Evolutionary conservation across 352 stramenopile species (phyloP), one percentile per base, ranked within the genome.

Genomic region (Pythium angustatum): DNA sequence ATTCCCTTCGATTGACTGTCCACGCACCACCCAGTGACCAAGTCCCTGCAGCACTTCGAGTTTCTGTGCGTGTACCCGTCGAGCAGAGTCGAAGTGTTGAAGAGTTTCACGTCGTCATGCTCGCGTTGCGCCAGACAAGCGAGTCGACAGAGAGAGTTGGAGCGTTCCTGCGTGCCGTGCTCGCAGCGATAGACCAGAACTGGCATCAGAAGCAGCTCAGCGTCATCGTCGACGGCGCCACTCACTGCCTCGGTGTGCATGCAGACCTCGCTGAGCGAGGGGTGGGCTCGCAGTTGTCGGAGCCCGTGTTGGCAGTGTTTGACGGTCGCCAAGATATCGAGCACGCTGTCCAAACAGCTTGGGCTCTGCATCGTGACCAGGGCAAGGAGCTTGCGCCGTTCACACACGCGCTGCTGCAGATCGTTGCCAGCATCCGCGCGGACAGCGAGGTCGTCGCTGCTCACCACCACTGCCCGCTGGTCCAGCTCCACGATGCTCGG

Each of bases 181-280:
- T 81, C 15, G 38, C 38, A 27, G 41, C 63, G 12, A 40, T 81
- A 44, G 74, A 81, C 57, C 19, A 31, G 8, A 55, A 69, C 15
- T 81, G 63, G 66, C 48, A 45, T 22, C 26, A 30, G 8, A 81
- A 81, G 49, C 22, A 74, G 26, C 61, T 80, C n/a, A 58, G 59
- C 28, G 41, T 68, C 24, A 33, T 26, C 7, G 22, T 57, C 21
- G 61, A 53, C 26, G 60, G 60, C 19, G 60, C 40, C 7, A 33
- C 33, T 2, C 43, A 67, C 28, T 54, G 31, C 15, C 50, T 67
- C 12, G 50, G 51, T 27, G 50, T 50, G 5, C 50, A 61, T 38
- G 40, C 50, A 7, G 52, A 55, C 8, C 24, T 60, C 5, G 30
- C 5, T 3, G 30, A 55, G 5, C 15, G 22, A 15, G 12, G 49